Base-by-base conservation (phyloP, 257 asterid genomes). In the Gentiana straminea region DNA sequence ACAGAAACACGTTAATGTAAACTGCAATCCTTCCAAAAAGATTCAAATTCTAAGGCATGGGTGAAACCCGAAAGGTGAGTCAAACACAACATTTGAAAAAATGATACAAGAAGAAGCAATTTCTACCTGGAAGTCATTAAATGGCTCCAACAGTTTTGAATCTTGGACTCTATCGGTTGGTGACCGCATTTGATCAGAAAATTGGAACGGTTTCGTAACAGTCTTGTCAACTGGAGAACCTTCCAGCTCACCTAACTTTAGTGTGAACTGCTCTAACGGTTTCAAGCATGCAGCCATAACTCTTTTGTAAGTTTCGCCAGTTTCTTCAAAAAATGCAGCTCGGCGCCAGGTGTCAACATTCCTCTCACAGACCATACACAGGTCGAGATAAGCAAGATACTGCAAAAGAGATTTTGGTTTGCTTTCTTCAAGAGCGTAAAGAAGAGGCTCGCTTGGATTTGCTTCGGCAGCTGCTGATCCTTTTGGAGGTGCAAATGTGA, bases 391-490 rank as follows among this genome's bases (percentile, higher is more conserved):
- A 7, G 97, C 97, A 49, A 88, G 86, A 71, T 88, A 79, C 58
- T 92, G 95, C 82, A 88, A 64, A 63, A 92, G 89, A 46, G 97
- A 92, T 47, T 79, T 82, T 37, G 89, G 95, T 5, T 78, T 72
- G 78, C 94, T 88, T 67, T 77, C 94, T 71, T 92, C 95, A 54
- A 92, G 70, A 4, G 94, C 73, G 35, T 70, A 82, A 33, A 92
- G 83, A 60, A 92, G 93, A 1, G 77, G 75, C 68, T 85, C 95
- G 34, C 93, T 92, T 57, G 98, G 98, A 70, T 88, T 92, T 48
- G 94, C 80, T 78, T 88, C 95, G 50, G 98, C 94, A 15, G 97
- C 98, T 37, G 97, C 97, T 67, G 98, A 88, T 74, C 97, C 98
- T 75, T 88, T 92, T 33, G 88, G 89, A 32, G 95, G 97, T 34